These are phyloP conservation scores for Patellifolia procumbens DNA, from an alignment of 179 eudicot species.

Conservation along the genomic window DNA sequence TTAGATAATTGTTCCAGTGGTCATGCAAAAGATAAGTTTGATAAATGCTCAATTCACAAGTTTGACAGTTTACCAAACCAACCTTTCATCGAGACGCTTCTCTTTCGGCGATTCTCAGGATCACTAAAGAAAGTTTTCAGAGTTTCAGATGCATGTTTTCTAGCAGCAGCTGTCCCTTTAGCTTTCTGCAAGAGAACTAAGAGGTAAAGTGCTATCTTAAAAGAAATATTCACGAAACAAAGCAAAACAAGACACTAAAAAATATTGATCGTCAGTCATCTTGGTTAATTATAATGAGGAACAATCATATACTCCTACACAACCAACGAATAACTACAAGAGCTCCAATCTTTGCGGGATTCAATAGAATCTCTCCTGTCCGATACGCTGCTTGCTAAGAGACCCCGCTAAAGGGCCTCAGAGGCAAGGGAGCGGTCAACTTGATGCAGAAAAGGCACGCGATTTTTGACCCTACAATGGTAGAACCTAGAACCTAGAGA, in stretches of 20 bases:
- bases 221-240: background rate
- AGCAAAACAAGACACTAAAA: background rate
- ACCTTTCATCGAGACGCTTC: constrained; percentile 94
- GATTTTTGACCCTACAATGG: too few species aligned
- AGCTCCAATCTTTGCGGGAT: too few species aligned
- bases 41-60: background rate
- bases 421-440: too few species aligned
- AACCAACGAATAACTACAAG: background rate
- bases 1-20: background rate
- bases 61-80: background rate
- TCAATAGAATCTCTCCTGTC: too few species aligned
- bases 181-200: constrained; percentile 49
- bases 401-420: too few species aligned
- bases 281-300: background rate
- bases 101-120: constrained; percentile 85
- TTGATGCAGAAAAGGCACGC: too few species aligned
- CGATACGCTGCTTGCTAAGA: too few species aligned
- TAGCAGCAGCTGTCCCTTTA: constrained; percentile 69
- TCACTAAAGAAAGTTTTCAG: constrained; percentile 77
- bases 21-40: too few species aligned
- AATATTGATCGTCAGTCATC: background rate
- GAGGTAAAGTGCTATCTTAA: background rate
- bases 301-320: background rate
- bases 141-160: constrained; percentile 84
- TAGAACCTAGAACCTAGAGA: too few species aligned